Evolutionary conservation across 2,329 filamentous ascomycete species (phyloP).

Genomic region (Keithomyces neogunnii): DNA sequence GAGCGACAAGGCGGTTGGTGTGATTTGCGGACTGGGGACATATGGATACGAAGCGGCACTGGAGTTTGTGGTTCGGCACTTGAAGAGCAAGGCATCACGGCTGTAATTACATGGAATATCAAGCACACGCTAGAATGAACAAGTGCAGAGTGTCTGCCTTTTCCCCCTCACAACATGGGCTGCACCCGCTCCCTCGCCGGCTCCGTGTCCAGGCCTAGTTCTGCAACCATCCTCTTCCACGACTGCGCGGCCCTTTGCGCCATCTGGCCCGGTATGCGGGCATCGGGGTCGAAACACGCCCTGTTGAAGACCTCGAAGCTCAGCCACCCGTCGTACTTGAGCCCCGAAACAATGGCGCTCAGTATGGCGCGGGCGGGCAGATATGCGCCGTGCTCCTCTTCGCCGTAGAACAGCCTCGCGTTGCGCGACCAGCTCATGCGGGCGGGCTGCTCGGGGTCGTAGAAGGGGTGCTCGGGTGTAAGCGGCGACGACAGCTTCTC

Average conservation of each 20-base stretch:
- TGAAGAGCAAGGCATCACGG: constrained; percentile 23
- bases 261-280: constrained; percentile 52
- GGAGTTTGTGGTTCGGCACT: constrained; percentile 40
- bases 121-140: no score
- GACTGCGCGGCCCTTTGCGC: constrained; percentile 47
- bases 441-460: constrained; percentile 23
- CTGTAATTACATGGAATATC: constrained; percentile 1
- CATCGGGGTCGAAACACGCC: constrained; percentile 37
- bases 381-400: constrained; percentile 55
- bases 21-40: constrained; percentile 61
- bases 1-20: constrained; percentile 65
- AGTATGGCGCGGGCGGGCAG: constrained; percentile 57
- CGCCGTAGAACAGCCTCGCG: constrained; percentile 50
- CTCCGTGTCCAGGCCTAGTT: constrained; percentile 17
- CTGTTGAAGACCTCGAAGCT: constrained; percentile 60
- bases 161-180: constrained; percentile 22
- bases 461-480: constrained; percentile 34
- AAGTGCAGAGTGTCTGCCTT: neutral
- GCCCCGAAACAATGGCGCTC: constrained; percentile 50
- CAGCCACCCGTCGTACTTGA: constrained; percentile 62
- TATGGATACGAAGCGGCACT: constrained; percentile 55
- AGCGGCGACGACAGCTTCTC: constrained; percentile 54
- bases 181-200: constrained; percentile 15
- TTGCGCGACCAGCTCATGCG: constrained; percentile 75
- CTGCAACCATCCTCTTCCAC: constrained; percentile 34